Evolutionary conservation across 1,284 basidiomycete genomes (phyloP), one percentile per base, ranked within the genome.

Genomic region (Cutaneotrichosporon cavernicola): DNA sequence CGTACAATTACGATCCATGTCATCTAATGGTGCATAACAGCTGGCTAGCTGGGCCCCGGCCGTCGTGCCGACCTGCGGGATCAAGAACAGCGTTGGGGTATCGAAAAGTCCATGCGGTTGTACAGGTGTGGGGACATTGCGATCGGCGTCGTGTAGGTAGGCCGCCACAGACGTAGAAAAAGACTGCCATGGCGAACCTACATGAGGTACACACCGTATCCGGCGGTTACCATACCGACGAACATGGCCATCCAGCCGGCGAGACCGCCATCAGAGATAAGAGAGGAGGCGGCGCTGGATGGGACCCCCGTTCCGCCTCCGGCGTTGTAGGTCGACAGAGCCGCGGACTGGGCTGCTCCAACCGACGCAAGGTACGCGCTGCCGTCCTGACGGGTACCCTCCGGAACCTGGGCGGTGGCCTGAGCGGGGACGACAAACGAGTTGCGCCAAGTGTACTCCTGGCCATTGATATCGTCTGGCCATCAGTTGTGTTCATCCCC

Each of bases 371-470:
- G 73, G 64, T 76, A 78, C 26, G 62, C 22, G 22, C 65, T 47
- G 66, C 72, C 72, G 53, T 68, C 60, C 55, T 59, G 63, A 50
- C 77, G 69, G 8, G 73, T 73, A 16, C 77, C 77, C n/a, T 61
- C 64, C 4, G 77, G 61, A 11, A 72, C 68, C 56, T 67, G 65
- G 30, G 64, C 72, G 32, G 77, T 79, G 26, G 71, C 70, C 11
- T 66, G 70, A 3, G 68, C 66, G 22, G 74, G 73, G 11, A 58
- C 63, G 8, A 67, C 69, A 30, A 71, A 72, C 53, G 72, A 70
- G 32, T 75, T 73, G 30, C 68, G 66, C 76, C 76, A 77, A 18
- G 72, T 69, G 32, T 69, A 65, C 56, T 72, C 68, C 63, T 73
- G 70, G 67, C 71, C 72, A 65, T 76, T 38, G 18, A 60, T 4